Evolutionary conservation across 331 rosid genomes (phyloP), one percentile per base, ranked within the genome.

Genomic region (Quercus phellos): DNA sequence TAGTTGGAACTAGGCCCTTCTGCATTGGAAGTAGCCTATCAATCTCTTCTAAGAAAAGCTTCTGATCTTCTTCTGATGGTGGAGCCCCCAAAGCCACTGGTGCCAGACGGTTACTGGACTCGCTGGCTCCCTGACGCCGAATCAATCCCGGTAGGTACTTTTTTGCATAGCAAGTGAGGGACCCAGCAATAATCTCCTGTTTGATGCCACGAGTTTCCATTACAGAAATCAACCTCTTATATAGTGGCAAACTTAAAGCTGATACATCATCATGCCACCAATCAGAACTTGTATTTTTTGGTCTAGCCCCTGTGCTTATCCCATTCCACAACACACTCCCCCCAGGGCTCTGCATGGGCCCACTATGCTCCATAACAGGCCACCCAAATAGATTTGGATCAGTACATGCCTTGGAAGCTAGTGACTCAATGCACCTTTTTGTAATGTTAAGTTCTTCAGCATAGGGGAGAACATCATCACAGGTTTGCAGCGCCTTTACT

Each of bases 311-410:
- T 0, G 98, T 93, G 79, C 98, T 95, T 83, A 95, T 95, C 70
- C 99, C 99, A 87, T 95, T 95, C 99, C 98, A 95, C 83, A 95
- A 80, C 68, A 95, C 93, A 80, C 99, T 95, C 74, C 98, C 99
- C 19, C 99, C 99, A 9, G 98, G 99, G 79, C 99, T 95, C 86
- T 95, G 99, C 97, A 95, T 87, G 43, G 98, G 96, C 32, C 99
- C 99, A 27, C 96, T 97, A 46, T 86, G 97, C 84, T 95, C 99
- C 83, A 86, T 76, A 64, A 95, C 87, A 11, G 99, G 99, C 98
- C 99, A 94, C 77, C 98, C 98, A 68, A 91, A 94, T 75, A 94
- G 85, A 87, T 89, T 92, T 55, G 99, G 99, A 75, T 95, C 96
- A 51, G 97, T 91, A 50, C 92, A 91, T 34, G 98, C 97, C 81